Percentiles rank a stretch among this genome's conserved stretches.
phyloP scores from a whole-genome alignment of 2,329 filamentous ascomycete species.

The Scedosporium minutisporum region DNA sequence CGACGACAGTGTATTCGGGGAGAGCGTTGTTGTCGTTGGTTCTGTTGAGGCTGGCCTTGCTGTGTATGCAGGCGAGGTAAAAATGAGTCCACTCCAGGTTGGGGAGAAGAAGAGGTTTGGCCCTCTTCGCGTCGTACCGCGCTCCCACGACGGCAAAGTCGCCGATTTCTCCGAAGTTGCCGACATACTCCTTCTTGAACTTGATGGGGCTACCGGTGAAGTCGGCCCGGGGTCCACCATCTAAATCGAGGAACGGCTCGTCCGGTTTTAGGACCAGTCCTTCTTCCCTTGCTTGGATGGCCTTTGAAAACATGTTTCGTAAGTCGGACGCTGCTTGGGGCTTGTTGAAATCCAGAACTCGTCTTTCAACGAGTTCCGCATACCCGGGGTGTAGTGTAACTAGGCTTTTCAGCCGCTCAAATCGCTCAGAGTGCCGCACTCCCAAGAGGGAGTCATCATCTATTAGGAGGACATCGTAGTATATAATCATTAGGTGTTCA shows the following conservation, averaged over 20 bases:
- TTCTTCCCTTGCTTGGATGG: conserved; percentile 59
- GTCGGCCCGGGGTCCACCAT: conserved; percentile 18
- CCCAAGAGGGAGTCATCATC: conserved; percentile 43
- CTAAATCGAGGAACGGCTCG: conserved; percentile 63
- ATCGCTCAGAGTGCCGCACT: conserved; percentile 47
- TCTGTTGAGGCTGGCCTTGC: conserved; percentile 48
- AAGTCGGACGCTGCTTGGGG: conserved; percentile 42
- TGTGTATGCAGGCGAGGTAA: conserved; percentile 65
- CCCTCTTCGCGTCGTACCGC: conserved; percentile 56
- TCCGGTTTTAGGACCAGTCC: conserved; percentile 75
- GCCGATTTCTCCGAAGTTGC: conserved; percentile 67
- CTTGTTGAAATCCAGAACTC: conserved; percentile 56
- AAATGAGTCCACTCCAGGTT: conserved; percentile 69
- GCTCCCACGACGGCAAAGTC: conserved; percentile 76
- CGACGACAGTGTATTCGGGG: conserved; percentile 59
- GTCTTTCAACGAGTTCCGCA: conserved; percentile 57
- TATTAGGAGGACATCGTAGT: conserved; percentile 47
- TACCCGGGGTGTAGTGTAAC: conserved; percentile 44
- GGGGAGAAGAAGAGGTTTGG: conserved; percentile 41
- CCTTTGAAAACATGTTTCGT: conserved; percentile 54
- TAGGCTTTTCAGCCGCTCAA: conserved; percentile 48
- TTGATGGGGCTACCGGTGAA: conserved; percentile 58
- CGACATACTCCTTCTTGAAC: conserved; percentile 77
- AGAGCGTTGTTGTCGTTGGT: conserved; percentile 25
- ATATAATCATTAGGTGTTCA: conserved; percentile 53